Conservation (phyloP, 768 basidiomycete species). For the Boletus subcaerulescens region DNA sequence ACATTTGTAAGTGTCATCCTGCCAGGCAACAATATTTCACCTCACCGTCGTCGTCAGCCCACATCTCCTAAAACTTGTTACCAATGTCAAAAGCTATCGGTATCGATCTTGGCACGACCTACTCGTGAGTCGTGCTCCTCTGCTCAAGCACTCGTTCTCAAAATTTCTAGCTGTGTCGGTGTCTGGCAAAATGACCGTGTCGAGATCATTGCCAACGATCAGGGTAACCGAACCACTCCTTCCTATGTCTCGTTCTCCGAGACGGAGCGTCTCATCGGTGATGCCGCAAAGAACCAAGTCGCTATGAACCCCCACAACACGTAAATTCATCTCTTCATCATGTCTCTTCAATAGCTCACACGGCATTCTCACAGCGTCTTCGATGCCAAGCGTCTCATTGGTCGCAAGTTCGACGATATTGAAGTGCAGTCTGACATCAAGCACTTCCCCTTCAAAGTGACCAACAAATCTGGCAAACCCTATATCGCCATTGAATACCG, state of each 20-base stretch:
- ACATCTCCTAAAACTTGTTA: constrained; percentile 4
- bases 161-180: constrained; percentile 79
- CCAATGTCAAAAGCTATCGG: constrained; percentile 79
- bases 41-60: not conserved
- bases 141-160: not conserved
- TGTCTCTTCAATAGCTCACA: constrained; percentile 1
- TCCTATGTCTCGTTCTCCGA: constrained; percentile 96
- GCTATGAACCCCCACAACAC: constrained; percentile 98
- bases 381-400: constrained; percentile 97
- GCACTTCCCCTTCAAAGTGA: constrained; percentile 94
- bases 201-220: constrained; percentile 96
- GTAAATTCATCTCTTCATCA: constrained; percentile 31
- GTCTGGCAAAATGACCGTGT: constrained; percentile 99
- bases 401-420: constrained; percentile 81
- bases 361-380: constrained; percentile 62
- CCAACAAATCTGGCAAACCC: constrained; percentile 86
- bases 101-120: constrained; percentile 91
- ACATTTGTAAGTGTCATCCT: constrained; percentile 19
- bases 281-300: constrained; percentile 98
- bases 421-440: constrained; percentile 83
- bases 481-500: constrained; percentile 89
- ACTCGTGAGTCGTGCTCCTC: constrained; percentile 59
- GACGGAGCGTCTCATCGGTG: constrained; percentile 95
- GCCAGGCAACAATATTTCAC: constrained; percentile 1
- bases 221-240: constrained; percentile 93